Base-by-base conservation (phyloP, 257 asterid genomes). In the Primulina huaijiensis region DNA sequence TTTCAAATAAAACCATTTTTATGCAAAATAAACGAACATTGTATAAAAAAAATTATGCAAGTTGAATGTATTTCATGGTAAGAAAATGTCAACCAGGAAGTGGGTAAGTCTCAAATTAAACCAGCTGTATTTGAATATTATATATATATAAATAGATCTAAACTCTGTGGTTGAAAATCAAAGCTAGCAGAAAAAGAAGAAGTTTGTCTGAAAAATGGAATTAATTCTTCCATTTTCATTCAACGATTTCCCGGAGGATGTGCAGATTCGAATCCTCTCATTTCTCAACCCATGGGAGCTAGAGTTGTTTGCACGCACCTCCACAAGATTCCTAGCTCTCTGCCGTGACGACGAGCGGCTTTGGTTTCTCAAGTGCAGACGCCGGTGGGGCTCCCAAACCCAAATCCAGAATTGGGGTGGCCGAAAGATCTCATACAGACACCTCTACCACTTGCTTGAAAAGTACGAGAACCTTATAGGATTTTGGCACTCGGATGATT, bases 221-320 rank as follows among this genome's bases (percentile, higher is more conserved):
- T 25, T 72, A 8, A 30, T 73, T 65, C 77, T 79, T 0, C 38
- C 70, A 33, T 38, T 38, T 10, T 72, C 92, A 58, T 92, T 92
- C 87, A 68, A 76, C 68, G 96, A 92, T 76, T 88, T 90, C 84
- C 98, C 98, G 23, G 96, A 90, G 75, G 98, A 92, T 65, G 97
- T 92, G 37, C 97, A 90, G 89, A 75, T 90, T 43, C 86, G 95
- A 74, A 86, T 92, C 72, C 80, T 92, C 37, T 92, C 98, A 19
- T 87, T 87, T 69, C 98, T 92, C 75, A 73, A 72, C 64, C 90
- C 87, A 55, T 67, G 83, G 34, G 95, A 90, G 62, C 83, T 92
- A 20, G 75, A 86, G 75, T 65, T 85, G 58, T 88, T 92, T 79
- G 88, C 93, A 60, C 84, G 87, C 86, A 88, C 98, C 31, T 88